Percentiles rank a stretch among this genome's conserved stretches.
Conservation (phyloP, 2,329 filamentous ascomycete genomes). For the Ascochyta rabiei region DNA sequence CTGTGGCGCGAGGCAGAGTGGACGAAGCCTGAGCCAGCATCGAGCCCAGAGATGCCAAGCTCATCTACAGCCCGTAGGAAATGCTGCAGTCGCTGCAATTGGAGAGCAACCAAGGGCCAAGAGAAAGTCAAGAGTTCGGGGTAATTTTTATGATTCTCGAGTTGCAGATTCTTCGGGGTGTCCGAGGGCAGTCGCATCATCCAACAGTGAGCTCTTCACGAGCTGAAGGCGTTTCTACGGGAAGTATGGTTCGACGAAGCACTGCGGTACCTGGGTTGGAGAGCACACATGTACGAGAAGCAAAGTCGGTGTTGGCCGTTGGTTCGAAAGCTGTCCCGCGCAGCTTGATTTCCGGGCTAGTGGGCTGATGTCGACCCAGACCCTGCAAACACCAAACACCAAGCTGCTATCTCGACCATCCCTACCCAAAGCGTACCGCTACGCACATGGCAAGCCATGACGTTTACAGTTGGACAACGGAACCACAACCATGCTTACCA, state of each 20-base stretch:
- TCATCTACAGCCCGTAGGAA: slow-evolving; percentile 17
- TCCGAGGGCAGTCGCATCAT: slow-evolving; percentile 24
- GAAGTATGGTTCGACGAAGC: background rate
- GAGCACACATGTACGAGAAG: background rate
- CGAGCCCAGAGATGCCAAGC: slow-evolving; percentile 41
- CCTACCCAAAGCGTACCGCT: slow-evolving; percentile 12
- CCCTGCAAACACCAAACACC: slow-evolving; percentile 8
- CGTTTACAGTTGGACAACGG: slow-evolving; percentile 4
- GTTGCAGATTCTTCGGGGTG: slow-evolving; percentile 26
- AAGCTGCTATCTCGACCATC: slow-evolving; percentile 17
- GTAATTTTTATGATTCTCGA: slow-evolving; percentile 15
- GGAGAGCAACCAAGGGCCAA: slow-evolving; percentile 35
- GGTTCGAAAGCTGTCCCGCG: slow-evolving; percentile 6
- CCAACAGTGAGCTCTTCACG: background rate
- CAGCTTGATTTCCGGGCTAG: background rate
- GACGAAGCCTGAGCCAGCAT: slow-evolving; percentile 30
- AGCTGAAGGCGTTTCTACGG: background rate
- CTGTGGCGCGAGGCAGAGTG: slow-evolving; percentile 28
- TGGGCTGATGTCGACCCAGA: slow-evolving; percentile 2
- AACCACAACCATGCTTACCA: background rate
- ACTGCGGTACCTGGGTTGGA: background rate
- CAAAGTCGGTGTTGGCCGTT: slow-evolving; percentile 1
- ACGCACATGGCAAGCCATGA: slow-evolving; percentile 9
- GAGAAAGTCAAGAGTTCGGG: slow-evolving; percentile 33
- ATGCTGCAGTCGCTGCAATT: slow-evolving; percentile 25